These are phyloP conservation scores for Candida ulmi DNA, from an alignment of 805 yeast genomes.

Conservation along the genomic window DNA sequence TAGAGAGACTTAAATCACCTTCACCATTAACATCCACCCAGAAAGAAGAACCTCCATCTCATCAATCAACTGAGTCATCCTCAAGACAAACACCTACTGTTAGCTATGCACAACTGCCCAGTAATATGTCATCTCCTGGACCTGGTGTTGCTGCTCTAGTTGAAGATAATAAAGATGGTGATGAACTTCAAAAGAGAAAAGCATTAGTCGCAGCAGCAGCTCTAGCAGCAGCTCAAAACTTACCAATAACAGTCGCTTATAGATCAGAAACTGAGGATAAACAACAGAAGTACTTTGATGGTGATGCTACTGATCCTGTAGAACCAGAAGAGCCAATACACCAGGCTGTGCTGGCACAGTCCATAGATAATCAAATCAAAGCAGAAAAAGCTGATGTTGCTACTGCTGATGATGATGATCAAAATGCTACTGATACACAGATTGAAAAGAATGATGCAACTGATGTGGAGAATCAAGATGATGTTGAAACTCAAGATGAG, in stretches of 20 bases:
- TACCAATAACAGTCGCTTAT: slow-evolving; percentile 51
- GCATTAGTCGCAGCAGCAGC: slow-evolving; percentile 82
- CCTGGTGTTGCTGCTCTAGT: slow-evolving; percentile 39
- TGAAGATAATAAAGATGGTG: slow-evolving; percentile 17
- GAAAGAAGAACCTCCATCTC: background rate
- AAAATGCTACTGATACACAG: slow-evolving; percentile 4
- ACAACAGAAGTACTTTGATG: background rate
- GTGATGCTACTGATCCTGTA: background rate
- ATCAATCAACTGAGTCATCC: slow-evolving; percentile 4
- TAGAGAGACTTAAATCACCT: background rate
- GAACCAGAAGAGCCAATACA: background rate
- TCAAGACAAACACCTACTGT: slow-evolving; percentile 3
- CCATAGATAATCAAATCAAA: slow-evolving; percentile 1
- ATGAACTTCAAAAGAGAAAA: slow-evolving; percentile 24
- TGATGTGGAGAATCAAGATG: background rate
- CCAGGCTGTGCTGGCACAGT: background rate
- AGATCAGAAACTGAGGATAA: background rate
- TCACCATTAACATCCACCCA: background rate
- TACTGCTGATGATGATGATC: slow-evolving; percentile 5
- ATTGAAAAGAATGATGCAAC: background rate
- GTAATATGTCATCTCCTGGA: slow-evolving; percentile 35
- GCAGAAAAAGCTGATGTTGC: slow-evolving; percentile 1
- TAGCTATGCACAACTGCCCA: slow-evolving; percentile 1
- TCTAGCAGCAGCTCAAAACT: slow-evolving; percentile 73
- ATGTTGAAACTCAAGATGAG: slow-evolving; percentile 1